Evolutionary conservation across 306 rosid species (phyloP), one percentile per base, ranked within the genome.

Genomic region (Crataegus laevigata): DNA sequence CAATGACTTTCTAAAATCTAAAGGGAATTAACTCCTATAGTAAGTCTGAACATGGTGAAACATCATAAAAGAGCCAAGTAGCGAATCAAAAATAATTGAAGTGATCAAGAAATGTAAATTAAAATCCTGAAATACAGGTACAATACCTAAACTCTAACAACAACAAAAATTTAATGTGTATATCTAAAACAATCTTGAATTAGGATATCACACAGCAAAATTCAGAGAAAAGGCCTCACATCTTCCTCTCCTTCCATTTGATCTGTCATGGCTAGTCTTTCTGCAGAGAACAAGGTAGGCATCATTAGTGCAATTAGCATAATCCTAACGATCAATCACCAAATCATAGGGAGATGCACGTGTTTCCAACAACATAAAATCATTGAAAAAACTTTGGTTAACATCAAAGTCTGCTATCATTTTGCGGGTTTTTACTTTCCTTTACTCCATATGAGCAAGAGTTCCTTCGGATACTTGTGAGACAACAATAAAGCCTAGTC

Each of bases 211-310:
- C 64, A 69, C n/a, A 75, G 1, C 51, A 43, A 66, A 76, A 62
- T 5, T 38, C 58, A 47, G 34, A 71, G 9, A 67, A 30, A 11
- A 61, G 64, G 8, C 42, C 96, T 85, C 84, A 90, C 97, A 75
- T 85, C 85, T 78, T 84, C 93, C 59, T 83, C 91, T 38, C 89
- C 88, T 11, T 82, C 87, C 6, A 42, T 77, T 0, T 19, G 60
- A 73, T 79, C 18, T 8, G 24, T 74, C 26, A 36, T 63, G 72
- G 73, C 60, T 36, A 74, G 73, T 21, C 50, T 76, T 34, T 70
- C 96, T 90, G 89, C 84, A 84, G 69, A 82, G 66, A 11, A 66
- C 77, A 78, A 75, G 28, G 59, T 36, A 22, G 29, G 38, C 58
- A 54, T 2, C 57, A n/a, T 66, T 28, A 75, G 9, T 14, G 19